Evolutionary conservation across 768 basidiomycete species (phyloP), one percentile per base, ranked within the genome.

Genomic region (Panaeolus papilionaceus): DNA sequence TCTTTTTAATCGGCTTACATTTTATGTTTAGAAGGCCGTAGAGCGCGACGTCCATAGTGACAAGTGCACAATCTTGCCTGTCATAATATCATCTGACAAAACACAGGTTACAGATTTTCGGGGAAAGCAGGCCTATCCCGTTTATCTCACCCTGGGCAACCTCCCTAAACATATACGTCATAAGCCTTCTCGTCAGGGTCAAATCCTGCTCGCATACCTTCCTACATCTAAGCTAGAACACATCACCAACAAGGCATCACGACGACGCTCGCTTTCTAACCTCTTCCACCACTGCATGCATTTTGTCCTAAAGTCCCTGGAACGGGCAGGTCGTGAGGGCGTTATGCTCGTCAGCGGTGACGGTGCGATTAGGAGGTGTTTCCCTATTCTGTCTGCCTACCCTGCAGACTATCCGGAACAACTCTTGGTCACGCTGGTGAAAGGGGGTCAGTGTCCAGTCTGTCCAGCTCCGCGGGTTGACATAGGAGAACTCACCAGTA

Each of bases 141-240:
- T 86, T 0, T 87, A 87, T 67, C 62, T 86, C 18, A 83, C 84
- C 1, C 80, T 86, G 65, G 84, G 83, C 0, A 85, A 85, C 64
- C 74, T 86, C 4, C 75, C 78, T 0, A 85, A 84, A 65, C 71
- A 77, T 0, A 77, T 83, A 16, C 77, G 77, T 1, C 71, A 79
- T 0, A 76, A 83, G 65, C 81, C 82, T 0, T 80, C 77, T 0
- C 65, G 66, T 8, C 78, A 75, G 8, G 82, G 74, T 0, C 72
- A 77, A 0, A 67, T 84, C 0, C 74, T 84, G 0, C 61, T 85
- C 0, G 83, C 70, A 2, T 84, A 84, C 66, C 75, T 86, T 0
- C 83, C 84, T 0, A 78, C 79, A 0, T 69, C 76, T 0, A 77
- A 77, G 61, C 69, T 85, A 0, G 68, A 75, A 1, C 73, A 76